phyloP scores from a whole-genome alignment of 2,329 filamentous ascomycete genomes.

The Gremmenia infestans region DNA sequence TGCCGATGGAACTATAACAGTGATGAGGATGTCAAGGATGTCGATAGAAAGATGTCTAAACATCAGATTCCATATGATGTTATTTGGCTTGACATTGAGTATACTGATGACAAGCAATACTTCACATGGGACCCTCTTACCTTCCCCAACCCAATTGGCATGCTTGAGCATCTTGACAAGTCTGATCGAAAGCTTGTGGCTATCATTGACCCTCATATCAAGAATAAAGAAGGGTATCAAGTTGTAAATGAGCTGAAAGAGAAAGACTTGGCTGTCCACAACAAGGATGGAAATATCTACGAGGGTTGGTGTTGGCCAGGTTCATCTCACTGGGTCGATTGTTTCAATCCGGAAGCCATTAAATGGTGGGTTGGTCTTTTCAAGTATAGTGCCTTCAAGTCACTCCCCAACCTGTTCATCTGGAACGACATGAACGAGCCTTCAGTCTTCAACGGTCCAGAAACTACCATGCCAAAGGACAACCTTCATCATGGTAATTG shows the following conservation, averaged over 20 bases:
- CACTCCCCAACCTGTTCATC: conserved; percentile 80
- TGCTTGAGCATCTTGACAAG: conserved; percentile 81
- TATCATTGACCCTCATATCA: conserved; percentile 97
- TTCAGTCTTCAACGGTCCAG: conserved; percentile 96
- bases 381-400: conserved; percentile 82
- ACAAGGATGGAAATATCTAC: conserved; percentile 84
- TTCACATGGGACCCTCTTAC: conserved; percentile 94
- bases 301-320: conserved; percentile 99
- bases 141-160: conserved; percentile 78
- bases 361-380: conserved; percentile 91
- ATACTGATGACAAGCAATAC: conserved; percentile 95
- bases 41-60: conserved; percentile 95
- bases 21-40: conserved; percentile 93
- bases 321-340: conserved; percentile 92
- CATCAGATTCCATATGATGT: conserved; percentile 94
- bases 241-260: conserved; percentile 78
- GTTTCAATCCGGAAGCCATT: conserved; percentile 86
- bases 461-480: conserved; percentile 98
- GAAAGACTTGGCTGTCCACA: conserved; percentile 77
- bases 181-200: conserved; percentile 86
- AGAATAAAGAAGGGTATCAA: conserved; percentile 75
- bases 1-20: conserved; percentile 99
- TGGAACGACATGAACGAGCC: conserved; percentile 99
- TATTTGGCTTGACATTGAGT: conserved; percentile 98
- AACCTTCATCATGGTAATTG: conserved; percentile 87